phyloP scores from a whole-genome alignment of 2,329 filamentous ascomycete species.

The Trichoderma afroharzianum region DNA sequence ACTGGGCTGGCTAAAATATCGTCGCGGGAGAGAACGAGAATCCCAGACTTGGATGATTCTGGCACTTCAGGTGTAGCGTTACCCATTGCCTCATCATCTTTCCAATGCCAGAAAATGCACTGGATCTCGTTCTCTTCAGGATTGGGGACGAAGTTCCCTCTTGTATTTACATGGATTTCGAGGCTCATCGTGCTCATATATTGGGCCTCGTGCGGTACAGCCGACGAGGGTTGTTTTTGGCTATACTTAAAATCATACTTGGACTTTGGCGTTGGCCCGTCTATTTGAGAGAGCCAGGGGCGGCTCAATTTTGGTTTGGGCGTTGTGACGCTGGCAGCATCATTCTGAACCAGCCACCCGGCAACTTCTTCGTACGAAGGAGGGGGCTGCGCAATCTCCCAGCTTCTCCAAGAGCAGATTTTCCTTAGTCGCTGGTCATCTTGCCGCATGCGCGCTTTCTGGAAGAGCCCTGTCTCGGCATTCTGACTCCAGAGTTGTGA shows the following conservation, averaged over 20 bases:
- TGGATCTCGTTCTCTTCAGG: constrained; percentile 86
- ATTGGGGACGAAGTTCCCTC: constrained; percentile 77
- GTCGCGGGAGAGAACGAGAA: constrained; percentile 67
- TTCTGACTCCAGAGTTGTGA: not conserved
- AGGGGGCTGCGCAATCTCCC: constrained; percentile 72
- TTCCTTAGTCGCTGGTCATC: constrained; percentile 44
- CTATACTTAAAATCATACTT: constrained; percentile 82
- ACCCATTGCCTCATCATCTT: constrained; percentile 61
- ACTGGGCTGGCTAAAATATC: constrained; percentile 58
- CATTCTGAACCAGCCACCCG: constrained; percentile 49
- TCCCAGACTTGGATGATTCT: constrained; percentile 57
- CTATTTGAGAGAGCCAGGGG: constrained; percentile 71
- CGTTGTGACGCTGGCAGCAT: not conserved
- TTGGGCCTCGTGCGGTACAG: constrained; percentile 76
- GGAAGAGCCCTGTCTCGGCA: constrained; percentile 27
- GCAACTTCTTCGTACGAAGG: constrained; percentile 68
- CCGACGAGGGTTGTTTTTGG: constrained; percentile 69
- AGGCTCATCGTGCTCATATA: constrained; percentile 98
- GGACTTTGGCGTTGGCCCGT: constrained; percentile 79
- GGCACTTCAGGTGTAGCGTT: constrained; percentile 37
- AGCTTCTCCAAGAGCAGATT: constrained; percentile 57
- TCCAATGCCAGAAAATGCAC: constrained; percentile 86
- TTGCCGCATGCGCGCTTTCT: constrained; percentile 50
- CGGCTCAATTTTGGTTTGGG: constrained; percentile 15
- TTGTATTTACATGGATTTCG: constrained; percentile 86